A percentile compares a stretch with the other conserved stretches of the same genome.
Conservation (phyloP, 371 early-diverging fungal species). For the Blakeslea trispora region DNA sequence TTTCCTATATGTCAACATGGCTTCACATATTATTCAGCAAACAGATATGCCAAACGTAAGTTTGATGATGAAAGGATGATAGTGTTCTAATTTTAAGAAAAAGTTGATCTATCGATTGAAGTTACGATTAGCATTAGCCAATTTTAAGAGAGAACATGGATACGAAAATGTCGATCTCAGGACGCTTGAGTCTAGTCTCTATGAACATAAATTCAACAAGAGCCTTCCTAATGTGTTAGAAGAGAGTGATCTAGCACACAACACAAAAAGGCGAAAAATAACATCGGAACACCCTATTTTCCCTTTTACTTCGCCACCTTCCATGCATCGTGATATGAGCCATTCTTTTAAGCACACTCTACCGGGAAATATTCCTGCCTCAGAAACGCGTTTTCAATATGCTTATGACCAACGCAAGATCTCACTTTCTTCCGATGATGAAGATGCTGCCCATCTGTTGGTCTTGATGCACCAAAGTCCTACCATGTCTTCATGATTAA, state of each 20-base stretch:
- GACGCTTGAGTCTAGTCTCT: conserved; percentile 21
- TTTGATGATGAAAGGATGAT: neutral
- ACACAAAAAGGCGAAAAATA: conserved; percentile 11
- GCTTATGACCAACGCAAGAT: conserved; percentile 14
- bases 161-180: conserved; percentile 26
- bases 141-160: conserved; percentile 31
- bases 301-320: conserved; percentile 22
- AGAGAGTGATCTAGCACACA: neutral
- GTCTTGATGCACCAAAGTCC: conserved; percentile 36
- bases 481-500: conserved; percentile 17
- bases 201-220: conserved; percentile 1
- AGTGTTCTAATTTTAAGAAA: neutral
- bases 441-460: conserved; percentile 32
- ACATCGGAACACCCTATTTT: conserved; percentile 17
- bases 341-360: conserved; percentile 20
- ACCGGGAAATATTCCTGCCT: conserved; percentile 2
- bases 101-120: conserved; percentile 31
- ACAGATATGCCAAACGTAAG: conserved; percentile 15
- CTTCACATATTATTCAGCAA: neutral
- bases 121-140: conserved; percentile 30
- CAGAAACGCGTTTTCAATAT: conserved; percentile 13
- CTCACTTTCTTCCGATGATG: conserved; percentile 29
- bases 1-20: neutral
- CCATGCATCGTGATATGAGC: conserved; percentile 14
- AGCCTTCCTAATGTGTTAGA: neutral